A percentile compares a stretch with the other conserved stretches of the same genome.
Conservation (phyloP, 208 protist genomes). For the Kentomonas sorsogonicus region DNA sequence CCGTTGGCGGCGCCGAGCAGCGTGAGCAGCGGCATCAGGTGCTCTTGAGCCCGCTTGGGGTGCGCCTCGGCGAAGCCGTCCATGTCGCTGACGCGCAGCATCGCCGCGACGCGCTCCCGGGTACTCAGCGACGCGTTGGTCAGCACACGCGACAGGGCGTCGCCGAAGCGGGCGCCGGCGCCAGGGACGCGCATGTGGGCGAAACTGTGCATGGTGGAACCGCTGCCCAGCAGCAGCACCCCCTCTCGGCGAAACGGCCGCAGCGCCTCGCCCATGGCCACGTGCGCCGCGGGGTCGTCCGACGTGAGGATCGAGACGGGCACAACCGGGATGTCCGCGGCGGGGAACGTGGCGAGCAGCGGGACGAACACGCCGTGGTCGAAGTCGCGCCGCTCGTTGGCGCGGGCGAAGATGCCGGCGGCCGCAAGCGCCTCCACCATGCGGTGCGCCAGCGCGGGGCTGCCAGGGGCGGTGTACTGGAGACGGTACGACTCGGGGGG, state of each 20-base stretch:
- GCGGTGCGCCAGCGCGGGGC: conserved; percentile 20
- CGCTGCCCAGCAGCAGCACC: conserved; percentile 80
- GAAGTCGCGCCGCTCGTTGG: conserved; percentile 40
- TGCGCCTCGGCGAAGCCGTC: conserved; percentile 66
- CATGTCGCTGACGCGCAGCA: conserved; percentile 21
- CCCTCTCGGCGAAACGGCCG: conserved; percentile 53
- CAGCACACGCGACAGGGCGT: conserved; percentile 40
- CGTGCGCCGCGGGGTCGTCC: conserved; percentile 60
- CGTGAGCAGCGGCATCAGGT: conserved; percentile 84
- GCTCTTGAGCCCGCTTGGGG: conserved; percentile 46
- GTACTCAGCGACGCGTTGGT: conserved; percentile 15
- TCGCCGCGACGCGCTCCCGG: conserved; percentile 29
- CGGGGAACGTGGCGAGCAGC: conserved; percentile 70
- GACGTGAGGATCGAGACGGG: conserved; percentile 62
- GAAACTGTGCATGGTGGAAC: conserved; percentile 78
- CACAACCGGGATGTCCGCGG: conserved; percentile 84
- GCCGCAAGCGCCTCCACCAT: conserved; percentile 31
- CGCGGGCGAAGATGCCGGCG: conserved; percentile 20
- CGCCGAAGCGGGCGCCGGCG: conserved; percentile 43
- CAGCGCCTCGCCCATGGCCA: conserved; percentile 67
- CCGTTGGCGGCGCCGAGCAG: conserved; percentile 39
- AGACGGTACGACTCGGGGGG: conserved; percentile 60
- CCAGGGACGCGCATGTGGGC: conserved; percentile 19
- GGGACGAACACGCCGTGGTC: conserved; percentile 89
- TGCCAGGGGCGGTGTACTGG: conserved; percentile 60